Evolutionary conservation across 2,329 filamentous ascomycete species (phyloP).

Genomic region (Zarea fungicola): DNA sequence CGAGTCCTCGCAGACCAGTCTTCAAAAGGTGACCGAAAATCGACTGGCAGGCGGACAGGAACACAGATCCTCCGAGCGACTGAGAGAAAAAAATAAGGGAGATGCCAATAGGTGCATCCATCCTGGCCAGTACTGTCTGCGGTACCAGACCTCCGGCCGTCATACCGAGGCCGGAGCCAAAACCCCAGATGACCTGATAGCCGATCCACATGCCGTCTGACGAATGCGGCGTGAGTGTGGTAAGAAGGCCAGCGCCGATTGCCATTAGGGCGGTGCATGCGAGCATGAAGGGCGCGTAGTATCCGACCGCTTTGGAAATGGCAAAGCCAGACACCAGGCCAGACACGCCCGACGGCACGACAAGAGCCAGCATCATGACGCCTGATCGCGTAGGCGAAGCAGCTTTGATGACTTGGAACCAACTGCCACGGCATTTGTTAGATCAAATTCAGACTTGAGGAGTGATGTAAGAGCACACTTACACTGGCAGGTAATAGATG

Average conservation of each 20-base stretch:
- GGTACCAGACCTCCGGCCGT: constrained; percentile 42
- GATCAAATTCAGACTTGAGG: not conserved
- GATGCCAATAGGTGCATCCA: constrained; percentile 38
- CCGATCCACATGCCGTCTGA: constrained; percentile 12
- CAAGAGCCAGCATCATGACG: constrained; percentile 9
- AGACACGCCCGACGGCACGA: not conserved
- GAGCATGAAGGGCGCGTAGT: constrained; percentile 27
- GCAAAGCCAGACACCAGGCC: not conserved
- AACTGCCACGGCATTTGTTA: constrained; percentile 17
- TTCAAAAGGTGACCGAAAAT: constrained; percentile 2
- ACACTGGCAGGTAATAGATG: constrained; percentile 38
- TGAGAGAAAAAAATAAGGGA: constrained; percentile 41
- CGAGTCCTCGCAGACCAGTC: constrained; percentile 1
- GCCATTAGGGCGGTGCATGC: constrained; percentile 22
- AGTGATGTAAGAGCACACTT: not conserved
- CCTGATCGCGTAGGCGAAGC: constrained; percentile 13
- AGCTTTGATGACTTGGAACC: constrained; percentile 38
- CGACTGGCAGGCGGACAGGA: constrained; percentile 25
- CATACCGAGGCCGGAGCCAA: constrained; percentile 38
- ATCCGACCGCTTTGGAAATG: not conserved
- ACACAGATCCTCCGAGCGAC: constrained; percentile 39
- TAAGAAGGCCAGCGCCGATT: constrained; percentile 32
- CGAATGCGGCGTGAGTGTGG: constrained; percentile 22
- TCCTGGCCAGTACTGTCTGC: constrained; percentile 37
- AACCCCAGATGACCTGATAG: constrained; percentile 32